Evolutionary conservation across 1,284 basidiomycete species (phyloP), one percentile per base, ranked within the genome.

Genomic region (Schizopora paradoxa): DNA sequence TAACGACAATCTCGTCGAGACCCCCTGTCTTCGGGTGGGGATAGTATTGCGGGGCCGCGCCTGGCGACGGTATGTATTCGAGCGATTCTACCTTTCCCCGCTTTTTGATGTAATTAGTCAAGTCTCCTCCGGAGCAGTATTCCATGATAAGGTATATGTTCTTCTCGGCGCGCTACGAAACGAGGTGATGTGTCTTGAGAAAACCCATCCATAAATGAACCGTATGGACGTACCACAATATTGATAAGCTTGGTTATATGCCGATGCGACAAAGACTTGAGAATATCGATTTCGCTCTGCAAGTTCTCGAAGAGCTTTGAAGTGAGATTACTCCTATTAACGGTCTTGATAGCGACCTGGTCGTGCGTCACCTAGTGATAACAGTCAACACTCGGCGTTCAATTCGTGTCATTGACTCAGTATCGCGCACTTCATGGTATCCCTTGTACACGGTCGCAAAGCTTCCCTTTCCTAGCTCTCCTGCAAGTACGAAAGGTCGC

Each of bases 141-240:
- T 95, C 93, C 87, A 99, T 99, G 61, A 99, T 87, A 46, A 99
- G 82, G 69, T 97, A 97, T 62, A 99, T 97, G 63, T 95, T 84
- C 47, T 81, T 78, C 56, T 94, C 89, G 22, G 91, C 91, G 60
- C 92, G 89, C 91, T 94, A 60, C 26, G 37, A n/a, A n/a, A n/a
- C n/a, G 23, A 28, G 11, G 10, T 23, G 22, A 45, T 4, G 10
- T 8, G 28, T 31, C 28, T 10, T 41, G 13, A 45, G 43, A 3
- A 31, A 49, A 41, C 35, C 28, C 42, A 25, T 7, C 28, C 2
- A 23, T 34, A 36, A 45, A 48, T 36, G 25, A 21, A 14, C n/a
- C 57, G 38, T 46, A 36, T 32, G 18, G 21, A 58, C 82, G 46
- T 62, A 86, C 83, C 49, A 98, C 82, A 58, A 97, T 96, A 62